These are phyloP conservation scores for Porphyridium purpureum DNA, from an alignment of 23 red algal genomes.

Conservation along the genomic window DNA sequence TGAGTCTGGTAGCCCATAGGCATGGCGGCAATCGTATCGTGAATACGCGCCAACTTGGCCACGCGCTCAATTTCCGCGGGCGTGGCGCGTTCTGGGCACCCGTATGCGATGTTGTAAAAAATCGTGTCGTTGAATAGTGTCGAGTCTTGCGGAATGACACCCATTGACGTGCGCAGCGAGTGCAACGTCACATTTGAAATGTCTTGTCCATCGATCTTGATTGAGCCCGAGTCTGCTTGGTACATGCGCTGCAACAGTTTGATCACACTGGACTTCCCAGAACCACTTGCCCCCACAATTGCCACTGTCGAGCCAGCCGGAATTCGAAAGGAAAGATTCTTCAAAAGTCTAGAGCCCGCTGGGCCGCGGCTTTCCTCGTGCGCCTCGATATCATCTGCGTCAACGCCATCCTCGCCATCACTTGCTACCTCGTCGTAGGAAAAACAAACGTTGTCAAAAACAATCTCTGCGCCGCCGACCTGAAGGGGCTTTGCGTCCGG, in stretches of 20 bases:
- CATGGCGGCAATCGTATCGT: conserved; percentile 80
- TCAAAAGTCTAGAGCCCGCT: conserved; percentile 1
- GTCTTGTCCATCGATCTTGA: conserved; percentile 88
- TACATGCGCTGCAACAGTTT: conserved; percentile 61
- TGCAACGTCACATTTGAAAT: conserved; percentile 15
- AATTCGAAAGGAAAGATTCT: conserved; percentile 51
- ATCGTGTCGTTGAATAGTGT: conserved; percentile 77
- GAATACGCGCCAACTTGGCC: conserved; percentile 65
- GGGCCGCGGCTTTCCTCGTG: no score
- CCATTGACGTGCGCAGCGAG: neutral
- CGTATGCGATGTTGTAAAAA: conserved; percentile 95
- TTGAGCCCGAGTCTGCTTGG: conserved; percentile 41
- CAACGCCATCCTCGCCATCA: no score
- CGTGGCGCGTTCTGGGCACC: conserved; percentile 22
- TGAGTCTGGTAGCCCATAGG: conserved; percentile 14
- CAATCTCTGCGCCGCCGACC: conserved; percentile 49
- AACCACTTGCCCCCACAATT: conserved; percentile 75
- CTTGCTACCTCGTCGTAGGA: no score
- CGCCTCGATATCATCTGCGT: no score
- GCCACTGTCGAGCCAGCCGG: conserved; percentile 69
- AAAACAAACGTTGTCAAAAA: conserved; percentile 89
- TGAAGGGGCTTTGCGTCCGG: conserved; percentile 23
- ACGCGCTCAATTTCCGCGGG: conserved; percentile 61
- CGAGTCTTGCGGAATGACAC: conserved; percentile 48
- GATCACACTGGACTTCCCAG: conserved; percentile 73